phyloP scores from a whole-genome alignment of 2,329 filamentous ascomycete genomes.

The Pseudogymnoascus sp. region DNA sequence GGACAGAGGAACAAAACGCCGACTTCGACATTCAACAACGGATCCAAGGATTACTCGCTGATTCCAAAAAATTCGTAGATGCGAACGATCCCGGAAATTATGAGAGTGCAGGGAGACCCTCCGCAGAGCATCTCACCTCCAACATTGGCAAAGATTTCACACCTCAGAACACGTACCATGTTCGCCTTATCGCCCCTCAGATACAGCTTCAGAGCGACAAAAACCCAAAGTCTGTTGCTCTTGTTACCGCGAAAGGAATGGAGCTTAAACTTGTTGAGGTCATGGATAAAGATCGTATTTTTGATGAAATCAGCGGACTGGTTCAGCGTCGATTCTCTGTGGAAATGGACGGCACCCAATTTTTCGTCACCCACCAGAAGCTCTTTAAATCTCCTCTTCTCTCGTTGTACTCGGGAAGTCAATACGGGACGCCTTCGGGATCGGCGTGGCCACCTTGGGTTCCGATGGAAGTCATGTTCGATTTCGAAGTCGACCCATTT shows the following conservation, averaged over 20 bases:
- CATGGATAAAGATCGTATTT: conserved; percentile 91
- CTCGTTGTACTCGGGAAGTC: conserved; percentile 89
- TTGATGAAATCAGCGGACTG: conserved; percentile 86
- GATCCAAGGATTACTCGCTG: conserved; percentile 76
- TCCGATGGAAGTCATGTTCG: conserved; percentile 96
- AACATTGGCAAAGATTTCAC: conserved; percentile 84
- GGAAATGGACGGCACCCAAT: conserved; percentile 95
- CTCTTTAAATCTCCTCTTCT: conserved; percentile 78
- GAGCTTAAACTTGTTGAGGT: conserved; percentile 95
- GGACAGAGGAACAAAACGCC: conserved; percentile 30
- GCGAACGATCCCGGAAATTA: conserved; percentile 47
- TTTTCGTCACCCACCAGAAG: conserved; percentile 93
- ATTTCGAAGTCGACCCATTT: conserved; percentile 87
- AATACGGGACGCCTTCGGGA: conserved; percentile 76
- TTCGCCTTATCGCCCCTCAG: conserved; percentile 91
- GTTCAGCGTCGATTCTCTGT: conserved; percentile 91
- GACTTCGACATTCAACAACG: conserved; percentile 68
- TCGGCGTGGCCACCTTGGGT: conserved; percentile 98
- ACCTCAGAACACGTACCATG: conserved; percentile 87
- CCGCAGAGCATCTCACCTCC: conserved; percentile 57
- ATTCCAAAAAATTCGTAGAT: conserved; percentile 75
- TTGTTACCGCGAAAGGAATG: conserved; percentile 97
- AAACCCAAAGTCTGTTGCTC: conserved; percentile 90
- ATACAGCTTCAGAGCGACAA: conserved; percentile 98
- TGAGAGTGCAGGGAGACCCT: conserved; percentile 29